Conservation (phyloP, 2,329 filamentous ascomycete species). For the Fusarium coicis region DNA sequence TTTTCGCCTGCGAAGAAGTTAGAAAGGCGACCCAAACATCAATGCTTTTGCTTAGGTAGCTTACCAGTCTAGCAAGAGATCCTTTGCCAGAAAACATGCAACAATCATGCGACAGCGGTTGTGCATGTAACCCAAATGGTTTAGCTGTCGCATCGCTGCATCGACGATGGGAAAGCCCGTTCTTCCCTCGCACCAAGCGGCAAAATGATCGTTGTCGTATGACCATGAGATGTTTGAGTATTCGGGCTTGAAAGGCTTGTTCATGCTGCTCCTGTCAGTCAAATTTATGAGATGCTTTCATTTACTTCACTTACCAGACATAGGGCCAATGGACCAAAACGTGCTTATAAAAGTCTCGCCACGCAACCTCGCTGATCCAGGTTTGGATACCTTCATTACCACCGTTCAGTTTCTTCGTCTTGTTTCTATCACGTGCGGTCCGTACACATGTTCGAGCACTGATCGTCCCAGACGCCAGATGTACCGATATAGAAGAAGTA, state of each 20-base stretch:
- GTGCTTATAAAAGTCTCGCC: slow-evolving; percentile 90
- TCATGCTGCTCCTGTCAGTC: slow-evolving; percentile 55
- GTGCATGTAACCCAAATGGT: slow-evolving; percentile 79
- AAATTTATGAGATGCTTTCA: no score
- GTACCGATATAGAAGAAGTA: slow-evolving; percentile 78
- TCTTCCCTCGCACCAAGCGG: slow-evolving; percentile 76
- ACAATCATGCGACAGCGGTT: slow-evolving; percentile 88
- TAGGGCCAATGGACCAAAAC: slow-evolving; percentile 89
- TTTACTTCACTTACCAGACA: slow-evolving; percentile 66
- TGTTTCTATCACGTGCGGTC: slow-evolving; percentile 71
- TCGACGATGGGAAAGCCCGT: slow-evolving; percentile 89
- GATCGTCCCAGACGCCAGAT: slow-evolving; percentile 75
- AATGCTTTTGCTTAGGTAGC: not conserved
- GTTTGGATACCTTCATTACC: slow-evolving; percentile 72
- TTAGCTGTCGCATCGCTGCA: slow-evolving; percentile 84
- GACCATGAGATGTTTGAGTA: slow-evolving; percentile 88
- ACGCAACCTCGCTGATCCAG: slow-evolving; percentile 87
- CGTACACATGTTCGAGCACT: slow-evolving; percentile 74
- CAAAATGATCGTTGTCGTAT: slow-evolving; percentile 75
- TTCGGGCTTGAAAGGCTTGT: slow-evolving; percentile 78
- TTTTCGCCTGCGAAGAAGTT: slow-evolving; percentile 61
- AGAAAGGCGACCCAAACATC: not conserved
- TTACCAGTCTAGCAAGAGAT: slow-evolving; percentile 79
- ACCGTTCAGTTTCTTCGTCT: slow-evolving; percentile 71
- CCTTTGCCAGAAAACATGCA: slow-evolving; percentile 82